These are phyloP conservation scores for Amylocarpus encephaloides DNA, from an alignment of 2,329 filamentous ascomycete species.

Conservation along the genomic window DNA sequence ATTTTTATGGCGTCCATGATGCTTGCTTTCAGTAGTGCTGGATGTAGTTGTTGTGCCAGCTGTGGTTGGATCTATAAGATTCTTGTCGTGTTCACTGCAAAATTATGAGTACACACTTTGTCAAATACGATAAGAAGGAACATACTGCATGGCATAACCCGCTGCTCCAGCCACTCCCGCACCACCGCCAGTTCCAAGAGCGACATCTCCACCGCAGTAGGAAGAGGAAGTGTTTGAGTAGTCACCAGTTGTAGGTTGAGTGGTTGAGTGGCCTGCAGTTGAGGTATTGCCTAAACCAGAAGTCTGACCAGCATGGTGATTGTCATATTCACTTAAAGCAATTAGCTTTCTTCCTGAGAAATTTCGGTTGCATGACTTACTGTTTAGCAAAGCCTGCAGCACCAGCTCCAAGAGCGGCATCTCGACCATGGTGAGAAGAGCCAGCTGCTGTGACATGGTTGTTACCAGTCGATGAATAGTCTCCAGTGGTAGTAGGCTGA, in stretches of 20 bases:
- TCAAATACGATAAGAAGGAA: neutral
- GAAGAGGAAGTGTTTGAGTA: neutral
- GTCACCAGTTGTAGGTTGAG: neutral
- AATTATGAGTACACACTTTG: neutral
- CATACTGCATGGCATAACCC: neutral
- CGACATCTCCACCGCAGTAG: neutral
- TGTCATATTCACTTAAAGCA: neutral
- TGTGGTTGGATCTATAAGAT: neutral
- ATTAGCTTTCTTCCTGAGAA: neutral
- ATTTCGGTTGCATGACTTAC: neutral
- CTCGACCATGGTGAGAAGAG: slow-evolving; percentile 8
- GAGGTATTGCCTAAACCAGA: neutral
- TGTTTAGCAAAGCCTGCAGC: neutral
- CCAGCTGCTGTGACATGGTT: neutral
- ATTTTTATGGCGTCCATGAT: too few species aligned
- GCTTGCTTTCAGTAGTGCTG: neutral
- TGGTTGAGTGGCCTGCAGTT: neutral
- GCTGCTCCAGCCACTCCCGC: slow-evolving; percentile 1
- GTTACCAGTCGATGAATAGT: too few species aligned
- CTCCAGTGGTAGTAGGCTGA: neutral
- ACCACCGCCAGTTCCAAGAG: slow-evolving; percentile 1
- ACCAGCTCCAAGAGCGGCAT: slow-evolving; percentile 10
- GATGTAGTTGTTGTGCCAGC: neutral
- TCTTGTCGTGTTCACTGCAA: neutral
- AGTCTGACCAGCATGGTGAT: neutral